Evolutionary conservation across 257 asterid genomes (phyloP).

Genomic region (Capsicum baccatum): DNA sequence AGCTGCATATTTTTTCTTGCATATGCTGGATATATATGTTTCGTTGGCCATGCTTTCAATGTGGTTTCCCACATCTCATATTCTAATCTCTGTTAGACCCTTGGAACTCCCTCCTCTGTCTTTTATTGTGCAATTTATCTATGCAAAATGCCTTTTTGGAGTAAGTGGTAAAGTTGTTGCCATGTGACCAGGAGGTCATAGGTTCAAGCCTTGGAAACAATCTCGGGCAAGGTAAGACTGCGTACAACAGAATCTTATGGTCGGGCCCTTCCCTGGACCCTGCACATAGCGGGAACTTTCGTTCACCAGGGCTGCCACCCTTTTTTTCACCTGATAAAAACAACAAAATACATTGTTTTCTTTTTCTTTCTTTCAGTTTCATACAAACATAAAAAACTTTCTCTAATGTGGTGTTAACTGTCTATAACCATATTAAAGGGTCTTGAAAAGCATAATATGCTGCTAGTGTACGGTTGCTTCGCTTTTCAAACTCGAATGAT

Average conservation of each 20-base stretch:
- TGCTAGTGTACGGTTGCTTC: not conserved
- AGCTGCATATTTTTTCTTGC: not conserved
- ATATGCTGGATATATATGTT: not conserved
- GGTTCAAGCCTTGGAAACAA: no score
- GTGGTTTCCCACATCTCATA: conserved; percentile 13
- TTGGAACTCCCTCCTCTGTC: not conserved
- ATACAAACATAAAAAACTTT: conserved; percentile 5
- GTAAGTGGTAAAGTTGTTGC: not conserved
- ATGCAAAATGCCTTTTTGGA: not conserved
- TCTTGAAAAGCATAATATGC: not conserved
- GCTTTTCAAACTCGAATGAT: conserved; percentile 2
- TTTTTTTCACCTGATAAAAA: not conserved
- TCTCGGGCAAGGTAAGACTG: no score
- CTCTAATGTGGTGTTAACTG: not conserved
- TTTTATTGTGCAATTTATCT: conserved; percentile 2
- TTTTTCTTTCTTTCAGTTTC: conserved; percentile 5
- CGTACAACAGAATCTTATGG: no score
- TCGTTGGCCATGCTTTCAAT: conserved; percentile 19
- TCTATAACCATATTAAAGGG: not conserved
- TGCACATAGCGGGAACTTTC: no score
- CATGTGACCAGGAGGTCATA: no score
- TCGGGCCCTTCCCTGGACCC: no score
- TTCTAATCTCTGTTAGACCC: not conserved
- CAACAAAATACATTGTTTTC: not conserved
- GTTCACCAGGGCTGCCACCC: no score